phyloP scores from a whole-genome alignment of 164 flowering plant species.

The Magnolia changhungtana region DNA sequence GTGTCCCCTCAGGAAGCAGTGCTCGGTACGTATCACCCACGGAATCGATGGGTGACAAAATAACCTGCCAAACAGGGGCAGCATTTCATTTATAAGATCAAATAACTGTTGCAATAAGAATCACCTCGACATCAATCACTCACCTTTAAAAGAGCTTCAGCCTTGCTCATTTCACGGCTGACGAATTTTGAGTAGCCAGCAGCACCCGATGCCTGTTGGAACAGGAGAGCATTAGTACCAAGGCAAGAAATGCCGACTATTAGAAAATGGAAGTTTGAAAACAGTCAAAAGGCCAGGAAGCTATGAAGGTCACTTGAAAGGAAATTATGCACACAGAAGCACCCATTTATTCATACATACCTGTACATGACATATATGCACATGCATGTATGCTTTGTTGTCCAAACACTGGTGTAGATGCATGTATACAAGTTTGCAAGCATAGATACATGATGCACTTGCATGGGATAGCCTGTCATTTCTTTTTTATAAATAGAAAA shows the following conservation, averaged over 20 bases:
- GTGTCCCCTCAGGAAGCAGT: constrained; percentile 92
- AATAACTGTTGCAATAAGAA: neutral
- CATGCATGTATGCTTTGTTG: too few relatives aligned
- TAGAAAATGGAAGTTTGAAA: neutral
- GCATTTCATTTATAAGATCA: neutral
- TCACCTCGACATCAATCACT: constrained; percentile 8
- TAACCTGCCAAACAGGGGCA: constrained; percentile 53
- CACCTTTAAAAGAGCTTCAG: constrained; percentile 96
- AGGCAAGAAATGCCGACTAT: neutral
- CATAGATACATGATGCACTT: too few relatives aligned
- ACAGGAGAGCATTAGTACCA: neutral
- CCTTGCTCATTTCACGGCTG: constrained; percentile 98
- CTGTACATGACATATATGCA: too few relatives aligned
- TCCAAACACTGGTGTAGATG: too few relatives aligned
- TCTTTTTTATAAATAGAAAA: too few relatives aligned
- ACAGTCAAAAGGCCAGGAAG: neutral
- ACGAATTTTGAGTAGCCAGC: constrained; percentile 86
- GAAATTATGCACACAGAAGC: neutral
- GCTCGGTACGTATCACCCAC: constrained; percentile 95
- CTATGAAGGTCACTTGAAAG: neutral
- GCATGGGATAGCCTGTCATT: too few relatives aligned
- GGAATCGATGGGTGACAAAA: constrained; percentile 88
- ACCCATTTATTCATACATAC: too few relatives aligned
- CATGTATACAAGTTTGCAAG: too few relatives aligned
- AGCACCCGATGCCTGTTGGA: constrained; percentile 65